Percentiles rank a stretch among this genome's conserved stretches.
Evolutionary conservation across 2,329 filamentous ascomycete species (phyloP).

Genomic region (Helotiales sp.): DNA sequence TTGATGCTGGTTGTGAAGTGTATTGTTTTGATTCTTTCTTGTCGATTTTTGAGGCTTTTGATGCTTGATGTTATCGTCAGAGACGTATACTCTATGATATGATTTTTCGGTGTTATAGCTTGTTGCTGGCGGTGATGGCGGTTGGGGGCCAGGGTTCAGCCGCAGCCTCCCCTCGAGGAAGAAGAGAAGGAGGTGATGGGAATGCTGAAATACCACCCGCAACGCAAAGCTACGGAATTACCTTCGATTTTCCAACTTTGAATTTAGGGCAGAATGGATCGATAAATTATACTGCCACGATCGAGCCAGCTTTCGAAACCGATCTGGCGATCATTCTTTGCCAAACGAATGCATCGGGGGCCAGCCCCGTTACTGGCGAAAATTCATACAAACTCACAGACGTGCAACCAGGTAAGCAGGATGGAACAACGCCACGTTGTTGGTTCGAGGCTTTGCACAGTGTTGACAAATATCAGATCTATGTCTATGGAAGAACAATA

Average conservation of each 20-base stretch:
- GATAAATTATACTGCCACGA: background rate
- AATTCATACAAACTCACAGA: background rate
- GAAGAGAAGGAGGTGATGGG: background rate
- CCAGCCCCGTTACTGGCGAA: background rate
- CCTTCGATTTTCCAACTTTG: background rate
- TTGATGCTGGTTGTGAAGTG: too few relatives aligned
- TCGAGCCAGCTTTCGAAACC: background rate
- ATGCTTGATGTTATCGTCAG: background rate
- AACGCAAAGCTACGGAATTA: background rate
- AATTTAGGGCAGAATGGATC: background rate
- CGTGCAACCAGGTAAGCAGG: background rate
- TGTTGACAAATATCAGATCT: background rate
- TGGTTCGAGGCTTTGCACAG: too few relatives aligned
- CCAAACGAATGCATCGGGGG: background rate
- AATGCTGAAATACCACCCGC: background rate
- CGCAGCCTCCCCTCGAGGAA: background rate
- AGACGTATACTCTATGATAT: conserved; percentile 3
- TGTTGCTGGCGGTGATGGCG: conserved; percentile 6
- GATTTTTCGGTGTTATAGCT: conserved; percentile 1
- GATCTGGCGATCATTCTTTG: background rate
- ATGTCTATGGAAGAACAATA: background rate
- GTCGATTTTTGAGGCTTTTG: background rate
- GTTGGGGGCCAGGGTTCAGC: background rate
- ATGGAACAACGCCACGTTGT: too few relatives aligned
- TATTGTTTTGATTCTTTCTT: too few relatives aligned